Conservation (phyloP, 164 flowering plant species). For the Cinnamomum micranthum region DNA sequence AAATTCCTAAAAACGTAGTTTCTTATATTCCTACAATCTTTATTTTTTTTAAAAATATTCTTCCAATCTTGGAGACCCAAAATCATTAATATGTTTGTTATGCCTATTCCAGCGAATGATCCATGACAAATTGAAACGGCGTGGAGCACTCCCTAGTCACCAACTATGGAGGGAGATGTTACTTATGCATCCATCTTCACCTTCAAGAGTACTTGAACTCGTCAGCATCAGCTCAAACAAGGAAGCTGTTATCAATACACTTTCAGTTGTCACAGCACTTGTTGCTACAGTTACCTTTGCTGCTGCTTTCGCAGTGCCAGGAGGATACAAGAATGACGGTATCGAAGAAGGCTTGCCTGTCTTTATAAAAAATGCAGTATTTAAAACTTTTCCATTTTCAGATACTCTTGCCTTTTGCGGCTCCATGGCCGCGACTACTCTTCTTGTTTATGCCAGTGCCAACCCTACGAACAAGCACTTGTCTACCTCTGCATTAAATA, state of each 20-base stretch:
- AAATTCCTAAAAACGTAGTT: too few species aligned
- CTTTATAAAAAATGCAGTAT: not conserved
- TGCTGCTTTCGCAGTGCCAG: not conserved
- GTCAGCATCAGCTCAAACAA: not conserved
- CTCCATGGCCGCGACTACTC: not conserved
- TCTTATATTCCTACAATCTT: too few species aligned
- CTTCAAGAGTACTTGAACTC: not conserved
- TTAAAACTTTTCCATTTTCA: not conserved
- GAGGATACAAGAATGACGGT: not conserved
- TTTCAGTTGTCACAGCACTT: constrained; percentile 7
- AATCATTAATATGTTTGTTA: too few species aligned
- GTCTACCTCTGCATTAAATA: too few species aligned
- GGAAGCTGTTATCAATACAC: not conserved
- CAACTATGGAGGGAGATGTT: not conserved
- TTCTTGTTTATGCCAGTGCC: too few species aligned
- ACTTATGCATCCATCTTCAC: too few species aligned
- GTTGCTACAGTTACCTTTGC: not conserved
- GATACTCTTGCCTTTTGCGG: not conserved
- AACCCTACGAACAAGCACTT: too few species aligned
- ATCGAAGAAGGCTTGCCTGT: not conserved
- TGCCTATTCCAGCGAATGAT: too few species aligned
- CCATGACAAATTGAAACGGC: too few species aligned
- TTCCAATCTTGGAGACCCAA: too few species aligned
- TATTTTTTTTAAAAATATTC: too few species aligned
- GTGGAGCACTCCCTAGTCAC: not conserved